A percentile compares a stretch with the other conserved stretches of the same genome.
These are phyloP conservation scores for Gremmenia infestans DNA, from an alignment of 2,329 filamentous ascomycete genomes.

Conservation along the genomic window DNA sequence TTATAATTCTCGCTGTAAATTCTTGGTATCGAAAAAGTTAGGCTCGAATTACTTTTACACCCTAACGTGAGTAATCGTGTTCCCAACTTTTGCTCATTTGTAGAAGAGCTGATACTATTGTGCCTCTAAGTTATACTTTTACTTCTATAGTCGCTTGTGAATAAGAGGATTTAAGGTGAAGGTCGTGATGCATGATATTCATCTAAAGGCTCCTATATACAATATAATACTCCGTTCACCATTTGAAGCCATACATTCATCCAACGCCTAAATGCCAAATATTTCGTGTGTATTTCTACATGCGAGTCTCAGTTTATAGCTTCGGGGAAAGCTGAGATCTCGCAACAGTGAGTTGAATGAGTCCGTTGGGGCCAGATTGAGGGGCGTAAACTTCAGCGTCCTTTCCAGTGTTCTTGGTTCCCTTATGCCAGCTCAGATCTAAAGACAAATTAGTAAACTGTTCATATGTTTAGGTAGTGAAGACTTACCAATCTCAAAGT, in stretches of 20 bases:
- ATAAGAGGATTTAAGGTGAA: not conserved
- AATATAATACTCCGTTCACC: slow-evolving; percentile 2
- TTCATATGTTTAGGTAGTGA: slow-evolving; percentile 1
- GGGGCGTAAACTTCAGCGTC: slow-evolving; percentile 95
- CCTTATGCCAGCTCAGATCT: slow-evolving; percentile 98
- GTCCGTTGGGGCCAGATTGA: slow-evolving; percentile 86
- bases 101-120: not conserved
- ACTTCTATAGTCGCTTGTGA: not conserved
- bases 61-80: too few relatives aligned
- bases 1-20: too few relatives aligned
- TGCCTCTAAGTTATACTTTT: not conserved
- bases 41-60: too few relatives aligned
- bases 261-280: slow-evolving; percentile 3
- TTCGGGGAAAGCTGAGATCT: slow-evolving; percentile 36
- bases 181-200: not conserved
- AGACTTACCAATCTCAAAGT: slow-evolving; percentile 84
- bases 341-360: slow-evolving; percentile 89
- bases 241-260: not conserved
- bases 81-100: not conserved
- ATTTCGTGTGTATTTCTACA: not conserved
- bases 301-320: slow-evolving; percentile 16
- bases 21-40: too few relatives aligned
- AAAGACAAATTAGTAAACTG: slow-evolving; percentile 12
- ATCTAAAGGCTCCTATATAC: slow-evolving; percentile 10
- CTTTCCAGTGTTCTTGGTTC: slow-evolving; percentile 87